Conservation (phyloP, 192 early-diverging fungal genomes). For the Pecoramyces ruminantium region DNA sequence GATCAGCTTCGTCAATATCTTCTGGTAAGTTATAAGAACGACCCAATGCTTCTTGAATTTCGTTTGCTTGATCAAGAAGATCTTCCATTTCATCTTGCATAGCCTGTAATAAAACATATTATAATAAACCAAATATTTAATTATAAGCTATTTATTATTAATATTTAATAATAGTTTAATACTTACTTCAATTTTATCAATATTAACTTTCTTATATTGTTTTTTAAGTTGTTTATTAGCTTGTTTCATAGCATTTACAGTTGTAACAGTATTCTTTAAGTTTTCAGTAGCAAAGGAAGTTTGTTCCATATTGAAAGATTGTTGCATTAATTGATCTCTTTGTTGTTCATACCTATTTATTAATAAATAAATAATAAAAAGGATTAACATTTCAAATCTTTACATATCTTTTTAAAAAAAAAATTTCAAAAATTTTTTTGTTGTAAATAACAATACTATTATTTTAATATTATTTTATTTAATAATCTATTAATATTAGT, state of each 20-base stretch:
- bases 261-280: conserved; percentile 87
- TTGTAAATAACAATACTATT: too few species aligned
- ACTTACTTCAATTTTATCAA: conserved; percentile 84
- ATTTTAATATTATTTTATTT: background rate
- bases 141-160: background rate
- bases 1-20: conserved; percentile 88
- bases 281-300: conserved; percentile 82
- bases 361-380: too few species aligned
- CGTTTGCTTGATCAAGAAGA: conserved; percentile 88
- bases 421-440: too few species aligned
- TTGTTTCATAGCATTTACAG: conserved; percentile 89
- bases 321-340: conserved; percentile 84
- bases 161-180: background rate
- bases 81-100: conserved; percentile 99
- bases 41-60: conserved; percentile 89
- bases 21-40: conserved; percentile 85
- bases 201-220: conserved; percentile 86
- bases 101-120: conserved; percentile 18
- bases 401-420: too few species aligned
- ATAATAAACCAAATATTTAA: too few species aligned
- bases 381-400: too few species aligned
- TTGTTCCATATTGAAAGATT: conserved; percentile 99
- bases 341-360: conserved; percentile 65
- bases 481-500: background rate
- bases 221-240: conserved; percentile 90